These are phyloP conservation scores for Quercus tomentella DNA, from an alignment of 331 rosid species.

Conservation along the genomic window DNA sequence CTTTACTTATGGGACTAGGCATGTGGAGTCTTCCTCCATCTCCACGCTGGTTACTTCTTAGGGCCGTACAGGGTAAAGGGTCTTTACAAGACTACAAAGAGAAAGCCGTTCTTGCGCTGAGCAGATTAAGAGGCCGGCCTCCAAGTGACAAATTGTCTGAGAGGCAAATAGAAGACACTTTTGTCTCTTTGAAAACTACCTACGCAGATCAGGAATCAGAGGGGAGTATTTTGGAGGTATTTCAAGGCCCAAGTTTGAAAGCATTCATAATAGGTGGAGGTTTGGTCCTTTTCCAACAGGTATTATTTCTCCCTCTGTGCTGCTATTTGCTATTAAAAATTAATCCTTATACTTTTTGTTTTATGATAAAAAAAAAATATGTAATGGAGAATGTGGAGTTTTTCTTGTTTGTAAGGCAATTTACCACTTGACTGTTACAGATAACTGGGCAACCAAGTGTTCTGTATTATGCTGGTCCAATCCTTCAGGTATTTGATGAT, in stretches of 20 bases:
- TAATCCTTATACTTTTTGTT: not conserved
- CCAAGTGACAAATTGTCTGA: slow-evolving; percentile 74
- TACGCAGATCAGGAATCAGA: slow-evolving; percentile 72
- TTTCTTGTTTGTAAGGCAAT: slow-evolving; percentile 28
- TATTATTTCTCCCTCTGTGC: slow-evolving; percentile 35
- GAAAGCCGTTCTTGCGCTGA: slow-evolving; percentile 57
- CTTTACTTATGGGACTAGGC: slow-evolving; percentile 84
- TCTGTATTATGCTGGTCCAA: slow-evolving; percentile 86
- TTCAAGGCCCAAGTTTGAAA: slow-evolving; percentile 90
- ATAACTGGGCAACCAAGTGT: slow-evolving; percentile 99
- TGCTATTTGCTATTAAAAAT: slow-evolving; percentile 2
- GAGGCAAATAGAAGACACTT: slow-evolving; percentile 75
- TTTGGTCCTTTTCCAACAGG: slow-evolving; percentile 95
- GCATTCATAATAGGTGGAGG: slow-evolving; percentile 89
- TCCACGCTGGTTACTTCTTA: slow-evolving; percentile 97
- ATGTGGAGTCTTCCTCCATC: slow-evolving; percentile 78
- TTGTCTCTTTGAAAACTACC: slow-evolving; percentile 63
- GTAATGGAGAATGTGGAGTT: slow-evolving; percentile 27
- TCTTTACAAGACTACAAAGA: slow-evolving; percentile 68
- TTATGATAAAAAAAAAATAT: not conserved
- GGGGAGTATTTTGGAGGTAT: slow-evolving; percentile 85
- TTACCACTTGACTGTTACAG: slow-evolving; percentile 47
- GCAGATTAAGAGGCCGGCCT: slow-evolving; percentile 78
- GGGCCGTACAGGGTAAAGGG: slow-evolving; percentile 89
- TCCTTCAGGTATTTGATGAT: slow-evolving; percentile 75